phyloP scores from a whole-genome alignment of 345 rosid genomes.

The Camelina neglecta region DNA sequence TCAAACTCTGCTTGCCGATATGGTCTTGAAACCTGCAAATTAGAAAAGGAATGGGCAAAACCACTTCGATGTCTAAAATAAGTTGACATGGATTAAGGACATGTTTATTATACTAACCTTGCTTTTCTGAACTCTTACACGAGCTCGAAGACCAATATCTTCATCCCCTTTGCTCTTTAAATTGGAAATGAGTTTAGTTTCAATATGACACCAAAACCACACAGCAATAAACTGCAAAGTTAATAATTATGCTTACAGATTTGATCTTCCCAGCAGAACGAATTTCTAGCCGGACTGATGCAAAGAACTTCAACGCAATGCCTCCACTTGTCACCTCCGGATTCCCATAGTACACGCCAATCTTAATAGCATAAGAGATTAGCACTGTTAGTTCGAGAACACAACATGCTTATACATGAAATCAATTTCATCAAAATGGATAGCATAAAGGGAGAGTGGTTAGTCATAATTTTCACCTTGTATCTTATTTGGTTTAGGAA shows the following conservation, averaged over 20 bases:
- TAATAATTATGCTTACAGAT: conserved; percentile 65
- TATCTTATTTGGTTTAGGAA: conserved; percentile 95
- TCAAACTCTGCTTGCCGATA: conserved; percentile 98
- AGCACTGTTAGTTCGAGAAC: conserved; percentile 24
- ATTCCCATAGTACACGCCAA: conserved; percentile 97
- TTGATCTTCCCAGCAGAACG: conserved; percentile 96
- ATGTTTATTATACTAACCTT: conserved; percentile 59
- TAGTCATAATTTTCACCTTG: conserved; percentile 60
- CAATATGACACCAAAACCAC: conserved; percentile 6
- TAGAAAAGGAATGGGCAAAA: background rate
- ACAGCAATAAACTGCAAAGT: background rate
- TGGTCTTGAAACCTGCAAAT: conserved; percentile 83
- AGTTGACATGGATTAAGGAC: background rate
- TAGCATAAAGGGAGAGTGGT: background rate
- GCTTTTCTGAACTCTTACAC: conserved; percentile 95
- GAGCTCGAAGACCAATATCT: conserved; percentile 88
- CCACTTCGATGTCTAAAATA: background rate
- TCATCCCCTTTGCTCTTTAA: conserved; percentile 87
- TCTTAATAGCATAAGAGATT: conserved; percentile 52
- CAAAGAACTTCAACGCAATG: conserved; percentile 90
- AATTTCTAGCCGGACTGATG: conserved; percentile 93
- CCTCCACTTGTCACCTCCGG: conserved; percentile 99
- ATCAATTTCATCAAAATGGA: background rate
- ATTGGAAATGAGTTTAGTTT: conserved; percentile 5
- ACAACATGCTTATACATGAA: background rate